A percentile compares a stretch with the other conserved stretches of the same genome.
phyloP scores from a whole-genome alignment of 768 basidiomycete species.

The Lactarius evosmus region DNA sequence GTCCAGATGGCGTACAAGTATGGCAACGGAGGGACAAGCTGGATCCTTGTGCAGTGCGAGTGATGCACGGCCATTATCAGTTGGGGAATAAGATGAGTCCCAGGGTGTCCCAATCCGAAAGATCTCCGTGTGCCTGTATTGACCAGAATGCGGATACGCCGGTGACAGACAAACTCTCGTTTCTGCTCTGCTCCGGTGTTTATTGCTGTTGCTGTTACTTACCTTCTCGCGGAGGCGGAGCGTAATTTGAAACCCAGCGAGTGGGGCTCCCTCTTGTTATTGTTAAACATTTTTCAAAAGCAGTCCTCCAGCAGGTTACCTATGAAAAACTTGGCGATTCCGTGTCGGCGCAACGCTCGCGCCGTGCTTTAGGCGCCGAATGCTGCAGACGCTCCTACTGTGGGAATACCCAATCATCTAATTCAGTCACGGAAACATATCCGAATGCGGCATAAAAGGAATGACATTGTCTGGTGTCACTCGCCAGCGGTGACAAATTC shows the following conservation, averaged over 20 bases:
- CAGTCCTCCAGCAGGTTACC: not conserved
- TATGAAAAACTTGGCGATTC: not conserved
- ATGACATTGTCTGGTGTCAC: slow-evolving; percentile 4
- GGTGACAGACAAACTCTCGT: slow-evolving; percentile 26
- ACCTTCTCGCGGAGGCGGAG: slow-evolving; percentile 25
- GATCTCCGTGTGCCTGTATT: slow-evolving; percentile 6
- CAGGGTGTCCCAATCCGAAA: not conserved
- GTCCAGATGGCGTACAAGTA: not conserved
- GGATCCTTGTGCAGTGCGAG: not conserved
- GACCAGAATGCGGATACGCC: slow-evolving; percentile 8
- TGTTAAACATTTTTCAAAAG: not conserved
- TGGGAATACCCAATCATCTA: slow-evolving; percentile 5
- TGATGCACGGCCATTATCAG: not conserved
- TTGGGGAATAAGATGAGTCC: not conserved
- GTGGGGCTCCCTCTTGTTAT: slow-evolving; percentile 2
- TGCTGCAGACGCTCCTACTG: not conserved
- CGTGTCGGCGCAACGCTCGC: not conserved
- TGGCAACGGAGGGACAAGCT: not conserved
- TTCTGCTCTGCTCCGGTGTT: slow-evolving; percentile 20
- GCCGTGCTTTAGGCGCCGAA: slow-evolving; percentile 4
- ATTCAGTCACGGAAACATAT: slow-evolving; percentile 7
- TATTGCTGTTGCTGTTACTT: slow-evolving; percentile 16
- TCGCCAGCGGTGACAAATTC: slow-evolving; percentile 4
- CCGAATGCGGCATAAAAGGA: slow-evolving; percentile 11
- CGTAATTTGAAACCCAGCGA: slow-evolving; percentile 29